Conservation (phyloP, 768 basidiomycete species). For the Mycena floridula region DNA sequence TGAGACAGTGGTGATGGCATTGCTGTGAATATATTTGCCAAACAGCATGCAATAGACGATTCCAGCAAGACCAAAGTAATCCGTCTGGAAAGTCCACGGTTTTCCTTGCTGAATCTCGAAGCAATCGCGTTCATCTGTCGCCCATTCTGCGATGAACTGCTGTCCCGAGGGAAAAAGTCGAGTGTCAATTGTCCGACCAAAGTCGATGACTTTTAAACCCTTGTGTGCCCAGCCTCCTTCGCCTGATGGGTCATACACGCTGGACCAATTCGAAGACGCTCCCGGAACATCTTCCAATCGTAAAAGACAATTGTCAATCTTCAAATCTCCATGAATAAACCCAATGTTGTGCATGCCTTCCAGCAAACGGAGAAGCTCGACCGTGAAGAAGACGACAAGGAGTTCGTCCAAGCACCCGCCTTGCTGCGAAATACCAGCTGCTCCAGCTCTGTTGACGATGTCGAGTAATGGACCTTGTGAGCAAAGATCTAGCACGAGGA, state of each 20-base stretch:
- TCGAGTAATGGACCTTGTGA: conserved; percentile 90
- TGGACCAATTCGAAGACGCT: conserved; percentile 62
- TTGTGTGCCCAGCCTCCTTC: conserved; percentile 81
- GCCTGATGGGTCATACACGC: conserved; percentile 72
- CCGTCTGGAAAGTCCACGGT: conserved; percentile 93
- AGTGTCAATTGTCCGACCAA: conserved; percentile 92
- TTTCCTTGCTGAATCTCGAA: conserved; percentile 77
- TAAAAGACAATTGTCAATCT: conserved; percentile 98
- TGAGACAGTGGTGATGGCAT: conserved; percentile 36
- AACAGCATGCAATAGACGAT: conserved; percentile 95
- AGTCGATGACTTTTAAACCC: conserved; percentile 92
- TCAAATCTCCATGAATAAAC: conserved; percentile 96
- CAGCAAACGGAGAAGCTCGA: conserved; percentile 80
- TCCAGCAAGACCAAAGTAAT: conserved; percentile 94
- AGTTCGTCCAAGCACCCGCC: conserved; percentile 87
- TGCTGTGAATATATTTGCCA: conserved; percentile 88
- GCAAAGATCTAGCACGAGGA: conserved; percentile 82
- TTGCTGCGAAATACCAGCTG: conserved; percentile 72
- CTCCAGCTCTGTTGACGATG: conserved; percentile 78
- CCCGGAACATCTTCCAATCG: conserved; percentile 81
- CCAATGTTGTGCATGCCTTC: conserved; percentile 77
- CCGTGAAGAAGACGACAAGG: conserved; percentile 89
- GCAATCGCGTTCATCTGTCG: conserved; percentile 87
- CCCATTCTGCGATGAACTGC: conserved; percentile 82
- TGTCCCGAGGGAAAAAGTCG: conserved; percentile 75